A percentile compares a stretch with the other conserved stretches of the same genome.
Evolutionary conservation across 345 rosid genomes (phyloP).

Genomic region (Brassica cretica): DNA sequence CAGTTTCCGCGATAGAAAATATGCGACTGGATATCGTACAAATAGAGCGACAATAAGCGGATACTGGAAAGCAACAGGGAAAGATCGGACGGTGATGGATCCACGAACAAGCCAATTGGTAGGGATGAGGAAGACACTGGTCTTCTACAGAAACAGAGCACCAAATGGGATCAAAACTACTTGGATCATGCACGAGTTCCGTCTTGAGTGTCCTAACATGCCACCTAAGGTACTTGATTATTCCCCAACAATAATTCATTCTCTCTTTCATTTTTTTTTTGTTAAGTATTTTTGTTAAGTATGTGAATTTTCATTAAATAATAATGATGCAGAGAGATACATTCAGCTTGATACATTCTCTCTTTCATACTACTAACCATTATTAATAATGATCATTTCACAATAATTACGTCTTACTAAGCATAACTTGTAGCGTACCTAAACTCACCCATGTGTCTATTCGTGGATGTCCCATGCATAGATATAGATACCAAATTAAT

Average conservation of each 20-base stretch:
- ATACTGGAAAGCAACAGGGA: conserved; percentile 99
- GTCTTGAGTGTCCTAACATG: conserved; percentile 85
- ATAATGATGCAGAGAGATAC: no score
- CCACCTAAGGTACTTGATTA: conserved; percentile 76
- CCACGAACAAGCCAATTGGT: conserved; percentile 60
- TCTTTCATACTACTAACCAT: conserved; percentile 31
- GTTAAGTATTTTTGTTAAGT: no score
- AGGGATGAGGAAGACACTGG: conserved; percentile 98
- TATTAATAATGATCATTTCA: conserved; percentile 31
- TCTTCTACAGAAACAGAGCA: conserved; percentile 85
- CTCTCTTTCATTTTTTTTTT: conserved; percentile 29
- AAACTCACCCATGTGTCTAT: conserved; percentile 33
- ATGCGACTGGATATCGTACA: conserved; percentile 88
- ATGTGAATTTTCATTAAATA: no score
- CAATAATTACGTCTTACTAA: conserved; percentile 24
- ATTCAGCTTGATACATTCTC: no score
- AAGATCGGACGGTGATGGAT: conserved; percentile 82
- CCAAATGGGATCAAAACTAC: conserved; percentile 93
- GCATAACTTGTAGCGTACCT: conserved; percentile 27
- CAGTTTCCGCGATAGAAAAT: conserved; percentile 90
- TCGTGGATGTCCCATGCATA: conserved; percentile 24
- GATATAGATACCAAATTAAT: conserved; percentile 24
- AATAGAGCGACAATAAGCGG: conserved; percentile 84
- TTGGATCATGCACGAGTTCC: conserved; percentile 99
- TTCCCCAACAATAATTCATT: conserved; percentile 6